A percentile compares a stretch with the other conserved stretches of the same genome.
Evolutionary conservation across 208 protist species (phyloP).

Genomic region (Blastocrithidia nonstop): DNA sequence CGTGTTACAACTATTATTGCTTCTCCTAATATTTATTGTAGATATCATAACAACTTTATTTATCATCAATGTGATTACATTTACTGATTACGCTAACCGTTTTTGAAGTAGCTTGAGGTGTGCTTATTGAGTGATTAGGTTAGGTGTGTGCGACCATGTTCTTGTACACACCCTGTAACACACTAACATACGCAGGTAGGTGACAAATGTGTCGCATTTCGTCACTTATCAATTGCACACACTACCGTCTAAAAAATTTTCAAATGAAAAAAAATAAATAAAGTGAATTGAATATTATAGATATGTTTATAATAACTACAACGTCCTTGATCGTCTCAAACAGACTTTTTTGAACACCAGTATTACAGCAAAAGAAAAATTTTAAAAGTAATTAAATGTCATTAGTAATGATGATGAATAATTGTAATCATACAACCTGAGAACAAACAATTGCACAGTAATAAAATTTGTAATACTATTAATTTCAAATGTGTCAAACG

Average conservation of each 20-base stretch:
- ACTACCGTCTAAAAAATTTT: neutral
- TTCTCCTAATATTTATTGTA: no score
- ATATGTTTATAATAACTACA: constrained; percentile 1
- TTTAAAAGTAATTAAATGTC: constrained; percentile 1
- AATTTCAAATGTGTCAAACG: no score
- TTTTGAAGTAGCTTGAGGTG: neutral
- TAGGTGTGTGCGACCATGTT: neutral
- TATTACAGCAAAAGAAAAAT: constrained; percentile 8
- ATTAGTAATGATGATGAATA: constrained; percentile 2
- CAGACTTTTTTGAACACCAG: neutral
- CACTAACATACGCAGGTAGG: neutral
- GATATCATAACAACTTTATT: no score
- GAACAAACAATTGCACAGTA: no score
- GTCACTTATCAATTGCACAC: neutral
- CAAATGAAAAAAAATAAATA: neutral
- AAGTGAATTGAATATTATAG: constrained; percentile 3
- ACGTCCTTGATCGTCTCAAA: constrained; percentile 1
- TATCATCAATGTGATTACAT: neutral
- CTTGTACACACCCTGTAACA: neutral
- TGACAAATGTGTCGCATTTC: neutral
- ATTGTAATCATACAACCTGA: no score
- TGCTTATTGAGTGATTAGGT: no score
- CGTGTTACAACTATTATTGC: no score
- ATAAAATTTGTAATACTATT: no score
- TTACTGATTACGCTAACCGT: neutral